Percentiles rank a stretch among this genome's conserved stretches.
Evolutionary conservation across 1,284 basidiomycete genomes (phyloP).

Genomic region (Afroboletus lepidellus): DNA sequence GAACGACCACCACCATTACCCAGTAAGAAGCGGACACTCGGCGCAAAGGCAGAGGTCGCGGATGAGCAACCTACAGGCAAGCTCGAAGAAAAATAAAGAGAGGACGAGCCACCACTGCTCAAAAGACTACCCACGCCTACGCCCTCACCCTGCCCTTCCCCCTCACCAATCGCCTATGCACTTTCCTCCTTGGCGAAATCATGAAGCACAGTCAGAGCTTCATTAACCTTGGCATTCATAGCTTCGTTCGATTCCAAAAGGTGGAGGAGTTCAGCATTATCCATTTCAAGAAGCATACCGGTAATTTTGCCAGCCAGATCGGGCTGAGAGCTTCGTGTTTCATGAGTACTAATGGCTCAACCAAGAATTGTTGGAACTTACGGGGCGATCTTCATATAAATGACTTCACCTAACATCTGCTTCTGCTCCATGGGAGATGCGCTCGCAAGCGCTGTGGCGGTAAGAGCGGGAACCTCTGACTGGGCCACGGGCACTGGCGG

Average conservation of each 20-base stretch:
- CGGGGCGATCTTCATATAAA: conserved; percentile 86
- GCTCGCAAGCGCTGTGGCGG: conserved; percentile 61
- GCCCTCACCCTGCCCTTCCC: neutral
- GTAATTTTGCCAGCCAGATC: conserved; percentile 97
- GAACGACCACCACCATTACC: conserved; percentile 51
- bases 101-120: conserved; percentile 37
- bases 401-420: conserved; percentile 92
- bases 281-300: conserved; percentile 97
- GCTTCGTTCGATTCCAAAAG: conserved; percentile 80
- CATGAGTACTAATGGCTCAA: conserved; percentile 16
- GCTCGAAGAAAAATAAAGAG: conserved; percentile 22
- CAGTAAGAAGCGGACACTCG: conserved; percentile 36
- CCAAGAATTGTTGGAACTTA: conserved; percentile 43
- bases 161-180: conserved; percentile 1
- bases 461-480: conserved; percentile 48
- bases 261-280: conserved; percentile 86
- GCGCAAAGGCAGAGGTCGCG: conserved; percentile 35
- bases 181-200: conserved; percentile 67
- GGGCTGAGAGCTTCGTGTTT: conserved; percentile 57
- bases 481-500: conserved; percentile 39
- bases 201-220: conserved; percentile 80
- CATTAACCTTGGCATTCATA: conserved; percentile 84
- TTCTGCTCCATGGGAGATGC: conserved; percentile 89
- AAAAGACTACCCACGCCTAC: conserved; percentile 15
- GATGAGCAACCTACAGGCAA: conserved; percentile 36